phyloP scores from a whole-genome alignment of 2,329 filamentous ascomycete species.

The Blumeria graminis region DNA sequence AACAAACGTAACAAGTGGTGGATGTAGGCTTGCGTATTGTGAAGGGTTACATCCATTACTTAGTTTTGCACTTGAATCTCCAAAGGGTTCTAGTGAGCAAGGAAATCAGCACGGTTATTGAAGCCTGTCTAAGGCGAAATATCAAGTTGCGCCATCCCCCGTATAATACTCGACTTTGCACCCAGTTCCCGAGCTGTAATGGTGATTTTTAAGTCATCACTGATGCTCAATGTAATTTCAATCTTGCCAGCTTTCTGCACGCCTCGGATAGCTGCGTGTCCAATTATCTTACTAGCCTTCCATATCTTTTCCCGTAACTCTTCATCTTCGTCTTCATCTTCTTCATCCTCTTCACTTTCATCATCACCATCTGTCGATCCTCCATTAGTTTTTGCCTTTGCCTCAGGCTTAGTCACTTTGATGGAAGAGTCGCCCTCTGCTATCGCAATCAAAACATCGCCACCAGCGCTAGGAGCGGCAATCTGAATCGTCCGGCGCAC shows the following conservation, averaged over 20 bases:
- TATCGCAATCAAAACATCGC: constrained; percentile 70
- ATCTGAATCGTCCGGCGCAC: constrained; percentile 69
- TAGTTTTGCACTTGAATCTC: too few species aligned
- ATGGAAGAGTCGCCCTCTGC: constrained; percentile 78
- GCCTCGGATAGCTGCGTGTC: constrained; percentile 62
- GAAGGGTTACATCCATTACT: too few species aligned
- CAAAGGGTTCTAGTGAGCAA: too few species aligned
- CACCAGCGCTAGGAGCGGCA: constrained; percentile 50
- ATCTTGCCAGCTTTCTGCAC: constrained; percentile 79
- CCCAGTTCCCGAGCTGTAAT: constrained; percentile 47
- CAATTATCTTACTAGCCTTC: constrained; percentile 64
- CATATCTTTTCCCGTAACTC: constrained; percentile 77
- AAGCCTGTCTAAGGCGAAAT: too few species aligned
- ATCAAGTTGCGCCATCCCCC: too few species aligned
- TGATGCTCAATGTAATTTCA: constrained; percentile 79
- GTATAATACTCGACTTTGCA: too few species aligned
- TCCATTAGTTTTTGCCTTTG: constrained; percentile 40
- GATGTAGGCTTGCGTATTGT: too few species aligned
- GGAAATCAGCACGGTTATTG: too few species aligned
- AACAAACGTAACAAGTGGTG: too few species aligned
- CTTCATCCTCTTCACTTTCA: constrained; percentile 30
- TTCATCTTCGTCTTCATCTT: constrained; percentile 54
- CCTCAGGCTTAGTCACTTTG: constrained; percentile 74
- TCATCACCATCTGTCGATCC: constrained; percentile 35
- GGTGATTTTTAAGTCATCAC: constrained; percentile 53